Conservation (phyloP, 768 basidiomycete species). For the Lactifluus piperatus region DNA sequence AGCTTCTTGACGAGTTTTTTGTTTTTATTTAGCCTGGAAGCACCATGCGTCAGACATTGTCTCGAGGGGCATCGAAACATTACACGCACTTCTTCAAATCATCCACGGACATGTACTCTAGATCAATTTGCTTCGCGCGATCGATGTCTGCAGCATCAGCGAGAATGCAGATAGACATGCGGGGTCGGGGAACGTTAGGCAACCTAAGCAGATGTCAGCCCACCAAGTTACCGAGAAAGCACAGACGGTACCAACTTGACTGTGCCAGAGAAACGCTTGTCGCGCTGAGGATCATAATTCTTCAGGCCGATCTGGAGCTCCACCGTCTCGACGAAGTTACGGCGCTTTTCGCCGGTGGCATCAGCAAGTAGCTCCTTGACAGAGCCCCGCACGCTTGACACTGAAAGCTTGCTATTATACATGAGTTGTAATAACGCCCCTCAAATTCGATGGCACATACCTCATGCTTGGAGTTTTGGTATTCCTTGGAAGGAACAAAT, state of each 20-base stretch:
- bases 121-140: conserved; percentile 93
- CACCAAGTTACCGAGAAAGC: neutral
- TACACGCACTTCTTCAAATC: conserved; percentile 89
- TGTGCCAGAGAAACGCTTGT: conserved; percentile 99
- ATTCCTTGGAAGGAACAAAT: neutral
- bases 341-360: conserved; percentile 79
- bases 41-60: neutral
- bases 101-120: conserved; percentile 99
- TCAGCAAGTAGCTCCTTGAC: conserved; percentile 84
- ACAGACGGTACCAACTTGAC: conserved; percentile 64
- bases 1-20: conserved; percentile 99
- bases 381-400: conserved; percentile 99
- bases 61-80: neutral
- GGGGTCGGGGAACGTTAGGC: conserved; percentile 93
- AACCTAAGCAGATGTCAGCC: conserved; percentile 42
- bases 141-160: conserved; percentile 99
- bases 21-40: conserved; percentile 91
- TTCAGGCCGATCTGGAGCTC: conserved; percentile 96
- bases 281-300: conserved; percentile 99
- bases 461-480: conserved; percentile 19
- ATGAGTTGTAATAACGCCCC: neutral
- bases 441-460: neutral
- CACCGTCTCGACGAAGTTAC: conserved; percentile 94
- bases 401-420: conserved; percentile 77
- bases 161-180: conserved; percentile 99